Percentiles rank a stretch among this genome's conserved stretches.
These are phyloP conservation scores for Ustilago trichophora DNA, from an alignment of 1,284 basidiomycete genomes.

Conservation along the genomic window DNA sequence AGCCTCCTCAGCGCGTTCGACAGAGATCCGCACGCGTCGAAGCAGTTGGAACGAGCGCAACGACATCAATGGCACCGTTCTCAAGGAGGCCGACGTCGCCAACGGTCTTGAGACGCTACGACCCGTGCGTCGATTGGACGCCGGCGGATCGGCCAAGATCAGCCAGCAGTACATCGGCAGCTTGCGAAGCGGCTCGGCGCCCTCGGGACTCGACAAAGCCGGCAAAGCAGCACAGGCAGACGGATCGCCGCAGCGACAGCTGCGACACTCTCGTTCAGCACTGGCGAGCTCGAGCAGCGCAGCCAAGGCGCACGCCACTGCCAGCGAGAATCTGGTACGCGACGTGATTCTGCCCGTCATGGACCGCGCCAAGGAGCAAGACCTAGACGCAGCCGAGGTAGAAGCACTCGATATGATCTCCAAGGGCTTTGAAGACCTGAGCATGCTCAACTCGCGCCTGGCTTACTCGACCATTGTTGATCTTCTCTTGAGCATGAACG, in stretches of 20 bases:
- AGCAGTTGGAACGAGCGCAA: slow-evolving; percentile 72
- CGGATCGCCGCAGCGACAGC: slow-evolving; percentile 11
- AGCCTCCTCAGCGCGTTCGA: slow-evolving; percentile 19
- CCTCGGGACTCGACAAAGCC: slow-evolving; percentile 22
- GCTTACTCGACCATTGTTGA: slow-evolving; percentile 87
- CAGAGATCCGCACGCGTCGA: slow-evolving; percentile 31
- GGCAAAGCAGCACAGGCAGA: neutral
- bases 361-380: slow-evolving; percentile 68
- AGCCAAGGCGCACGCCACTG: slow-evolving; percentile 32
- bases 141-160: slow-evolving; percentile 77
- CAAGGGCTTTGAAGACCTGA: slow-evolving; percentile 85
- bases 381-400: slow-evolving; percentile 85
- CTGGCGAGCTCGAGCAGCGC: slow-evolving; percentile 29
- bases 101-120: slow-evolving; percentile 80
- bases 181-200: slow-evolving; percentile 34
- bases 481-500: slow-evolving; percentile 86
- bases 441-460: slow-evolving; percentile 80
- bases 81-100: slow-evolving; percentile 78
- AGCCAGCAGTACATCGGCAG: slow-evolving; percentile 81
- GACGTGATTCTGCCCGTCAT: slow-evolving; percentile 58
- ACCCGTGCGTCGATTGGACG: slow-evolving; percentile 89
- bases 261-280: slow-evolving; percentile 42
- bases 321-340: slow-evolving; percentile 45
- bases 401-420: slow-evolving; percentile 89
- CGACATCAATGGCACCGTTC: slow-evolving; percentile 76